Evolutionary conservation across 2,329 filamentous ascomycete genomes (phyloP).

Genomic region (Pseudocercospora musae): DNA sequence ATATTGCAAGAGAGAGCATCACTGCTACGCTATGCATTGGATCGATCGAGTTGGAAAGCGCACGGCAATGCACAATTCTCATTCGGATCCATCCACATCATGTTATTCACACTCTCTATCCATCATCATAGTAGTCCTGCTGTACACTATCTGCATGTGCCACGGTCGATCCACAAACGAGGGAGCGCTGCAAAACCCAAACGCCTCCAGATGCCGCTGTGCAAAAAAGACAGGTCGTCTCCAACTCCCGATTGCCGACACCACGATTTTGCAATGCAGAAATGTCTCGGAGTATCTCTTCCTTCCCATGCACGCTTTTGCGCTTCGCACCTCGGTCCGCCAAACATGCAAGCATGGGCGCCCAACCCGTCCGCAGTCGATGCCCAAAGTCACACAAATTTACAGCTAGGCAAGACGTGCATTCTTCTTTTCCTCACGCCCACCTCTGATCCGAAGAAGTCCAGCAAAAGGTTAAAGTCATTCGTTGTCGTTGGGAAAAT

Average conservation of each 20-base stretch:
- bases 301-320: not conserved
- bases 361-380: not conserved
- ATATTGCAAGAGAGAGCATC: not conserved
- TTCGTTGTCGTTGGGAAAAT: not conserved
- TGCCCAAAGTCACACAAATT: constrained; percentile 4
- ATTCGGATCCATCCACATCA: not conserved
- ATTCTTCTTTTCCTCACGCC: not conserved
- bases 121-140: not conserved
- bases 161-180: not conserved
- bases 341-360: not conserved
- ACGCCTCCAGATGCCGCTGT: constrained; percentile 17
- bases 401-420: not conserved
- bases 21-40: not conserved
- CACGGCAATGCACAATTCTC: not conserved
- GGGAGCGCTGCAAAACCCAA: not conserved
- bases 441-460: not conserved
- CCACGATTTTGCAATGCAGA: not conserved
- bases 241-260: not conserved
- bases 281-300: constrained; percentile 4
- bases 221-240: constrained; percentile 1
- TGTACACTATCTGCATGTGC: not conserved
- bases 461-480: not conserved
- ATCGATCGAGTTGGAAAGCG: not conserved
- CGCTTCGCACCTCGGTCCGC: not conserved
- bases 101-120: not conserved